Evolutionary conservation across 768 basidiomycete genomes (phyloP).

Genomic region (Suillus clintonianus): DNA sequence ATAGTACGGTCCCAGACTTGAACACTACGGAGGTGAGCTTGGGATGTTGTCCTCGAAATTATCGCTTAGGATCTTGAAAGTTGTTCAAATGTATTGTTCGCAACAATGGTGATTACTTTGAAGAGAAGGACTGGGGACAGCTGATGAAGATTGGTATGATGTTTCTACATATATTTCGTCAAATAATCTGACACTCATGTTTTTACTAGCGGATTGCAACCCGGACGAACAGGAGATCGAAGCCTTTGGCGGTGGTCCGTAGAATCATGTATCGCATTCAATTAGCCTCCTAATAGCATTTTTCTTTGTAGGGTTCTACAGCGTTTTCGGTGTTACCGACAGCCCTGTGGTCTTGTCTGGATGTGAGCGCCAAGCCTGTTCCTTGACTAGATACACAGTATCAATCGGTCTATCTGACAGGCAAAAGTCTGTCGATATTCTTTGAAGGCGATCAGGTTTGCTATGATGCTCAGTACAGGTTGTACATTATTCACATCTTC

Average conservation of each 20-base stretch:
- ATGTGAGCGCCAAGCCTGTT: constrained; percentile 3
- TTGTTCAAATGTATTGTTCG: constrained; percentile 41
- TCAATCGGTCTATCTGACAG: not conserved
- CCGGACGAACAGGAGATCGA: constrained; percentile 56
- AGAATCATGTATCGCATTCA: not conserved
- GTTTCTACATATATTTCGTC: not conserved
- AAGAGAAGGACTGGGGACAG: constrained; percentile 47
- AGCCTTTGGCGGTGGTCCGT: constrained; percentile 39
- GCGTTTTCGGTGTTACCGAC: constrained; percentile 30
- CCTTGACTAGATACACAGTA: not conserved
- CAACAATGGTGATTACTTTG: constrained; percentile 51
- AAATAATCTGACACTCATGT: not conserved
- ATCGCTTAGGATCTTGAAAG: constrained; percentile 17
- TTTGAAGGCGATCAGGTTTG: constrained; percentile 12
- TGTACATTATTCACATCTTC: not conserved
- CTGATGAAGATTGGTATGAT: constrained; percentile 44
- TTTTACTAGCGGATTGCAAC: constrained; percentile 49
- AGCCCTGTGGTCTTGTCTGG: constrained; percentile 27
- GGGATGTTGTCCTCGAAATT: not conserved
- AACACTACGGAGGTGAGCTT: constrained; percentile 3
- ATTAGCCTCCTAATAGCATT: not conserved
- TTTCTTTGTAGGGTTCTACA: constrained; percentile 22
- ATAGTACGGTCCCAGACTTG: constrained; percentile 3
- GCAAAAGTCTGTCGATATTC: constrained; percentile 5
- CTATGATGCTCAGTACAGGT: not conserved